A percentile compares a stretch with the other conserved stretches of the same genome.
phyloP scores from a whole-genome alignment of 2,329 filamentous ascomycete species.

The Graphium sp. region DNA sequence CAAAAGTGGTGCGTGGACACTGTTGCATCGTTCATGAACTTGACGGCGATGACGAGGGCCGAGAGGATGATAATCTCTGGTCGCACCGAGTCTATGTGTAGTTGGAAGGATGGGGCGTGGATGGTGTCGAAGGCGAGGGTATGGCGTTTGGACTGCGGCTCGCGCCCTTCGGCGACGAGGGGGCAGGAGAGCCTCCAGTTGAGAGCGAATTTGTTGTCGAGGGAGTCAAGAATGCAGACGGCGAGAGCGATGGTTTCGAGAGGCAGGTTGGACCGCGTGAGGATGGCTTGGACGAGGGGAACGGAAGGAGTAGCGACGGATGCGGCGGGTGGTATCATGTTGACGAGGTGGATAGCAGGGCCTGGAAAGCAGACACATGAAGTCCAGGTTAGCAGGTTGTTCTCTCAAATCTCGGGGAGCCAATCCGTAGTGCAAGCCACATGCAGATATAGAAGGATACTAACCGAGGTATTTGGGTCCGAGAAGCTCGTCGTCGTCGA shows the following conservation, averaged over 20 bases:
- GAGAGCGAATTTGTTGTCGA: conserved; percentile 44
- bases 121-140: conserved; percentile 22
- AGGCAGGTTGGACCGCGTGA: conserved; percentile 38
- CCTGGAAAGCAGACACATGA: conserved; percentile 20
- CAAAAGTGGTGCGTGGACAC: conserved; percentile 35
- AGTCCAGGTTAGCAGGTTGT: conserved; percentile 3
- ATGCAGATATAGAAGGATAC: conserved; percentile 5
- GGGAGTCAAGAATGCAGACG: conserved; percentile 49
- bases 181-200: conserved; percentile 45
- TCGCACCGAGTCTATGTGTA: conserved; percentile 42
- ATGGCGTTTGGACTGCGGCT: conserved; percentile 22
- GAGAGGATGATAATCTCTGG: conserved; percentile 48
- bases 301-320: conserved; percentile 42
- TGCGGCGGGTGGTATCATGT: conserved; percentile 46
- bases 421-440: not conserved
- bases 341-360: conserved; percentile 47
- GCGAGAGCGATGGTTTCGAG: conserved; percentile 47
- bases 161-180: conserved; percentile 4
- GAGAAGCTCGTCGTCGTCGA: conserved; percentile 24
- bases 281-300: conserved; percentile 40
- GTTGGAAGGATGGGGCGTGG: conserved; percentile 14
- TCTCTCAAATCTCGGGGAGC: not conserved
- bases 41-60: conserved; percentile 45
- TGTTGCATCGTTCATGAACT: conserved; percentile 46
- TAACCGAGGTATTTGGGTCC: conserved; percentile 20